Conservation (phyloP, 2,329 filamentous ascomycete species). For the Pseudocercospora pini-densiflorae region DNA sequence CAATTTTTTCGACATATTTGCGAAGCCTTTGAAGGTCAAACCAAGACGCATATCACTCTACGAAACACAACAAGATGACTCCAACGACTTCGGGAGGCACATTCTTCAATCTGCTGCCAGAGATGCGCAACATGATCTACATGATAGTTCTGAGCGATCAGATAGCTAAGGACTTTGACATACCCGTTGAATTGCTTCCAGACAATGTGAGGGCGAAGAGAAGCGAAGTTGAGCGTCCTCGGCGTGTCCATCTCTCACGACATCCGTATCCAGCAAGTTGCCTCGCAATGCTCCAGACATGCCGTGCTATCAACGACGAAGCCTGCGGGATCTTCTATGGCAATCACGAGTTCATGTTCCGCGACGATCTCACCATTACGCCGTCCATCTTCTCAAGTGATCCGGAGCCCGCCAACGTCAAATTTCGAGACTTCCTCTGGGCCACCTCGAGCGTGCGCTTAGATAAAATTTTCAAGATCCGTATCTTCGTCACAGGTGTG, state of each 20-base stretch:
- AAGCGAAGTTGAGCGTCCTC: background rate
- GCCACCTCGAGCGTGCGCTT: background rate
- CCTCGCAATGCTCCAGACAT: conserved; percentile 6
- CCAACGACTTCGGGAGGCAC: background rate
- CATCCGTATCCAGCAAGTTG: background rate
- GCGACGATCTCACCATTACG: background rate
- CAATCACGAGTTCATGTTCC: background rate
- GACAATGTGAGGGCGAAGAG: background rate
- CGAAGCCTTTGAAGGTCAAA: background rate
- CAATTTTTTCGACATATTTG: background rate
- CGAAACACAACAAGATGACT: background rate
- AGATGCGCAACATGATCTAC: background rate
- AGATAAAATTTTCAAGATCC: background rate
- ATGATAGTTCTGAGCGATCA: background rate
- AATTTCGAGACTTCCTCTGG: background rate
- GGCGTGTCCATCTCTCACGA: background rate
- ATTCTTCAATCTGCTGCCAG: background rate
- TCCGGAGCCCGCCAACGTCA: background rate
- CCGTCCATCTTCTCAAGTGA: background rate
- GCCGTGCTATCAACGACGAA: background rate
- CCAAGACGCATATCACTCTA: too few relatives aligned
- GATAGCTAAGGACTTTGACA: background rate
- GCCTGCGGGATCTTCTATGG: background rate
- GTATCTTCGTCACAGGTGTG: background rate
- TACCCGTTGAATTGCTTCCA: background rate